Evolutionary conservation across 257 asterid species (phyloP), one percentile per base, ranked within the genome.

Genomic region (Cruciata laevipes): DNA sequence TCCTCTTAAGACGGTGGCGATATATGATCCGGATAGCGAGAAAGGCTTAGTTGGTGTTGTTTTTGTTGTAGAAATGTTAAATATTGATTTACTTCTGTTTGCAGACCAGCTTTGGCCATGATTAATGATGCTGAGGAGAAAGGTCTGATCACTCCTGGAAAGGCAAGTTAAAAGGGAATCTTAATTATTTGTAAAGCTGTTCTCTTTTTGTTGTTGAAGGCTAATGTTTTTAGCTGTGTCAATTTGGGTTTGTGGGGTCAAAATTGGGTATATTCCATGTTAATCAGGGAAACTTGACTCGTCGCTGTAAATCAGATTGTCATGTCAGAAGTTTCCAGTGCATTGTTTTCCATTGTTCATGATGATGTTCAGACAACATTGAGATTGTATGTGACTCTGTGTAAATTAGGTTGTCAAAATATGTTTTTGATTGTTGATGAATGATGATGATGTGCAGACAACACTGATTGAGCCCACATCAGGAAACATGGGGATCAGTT

Each of bases 401-500:
- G 44, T 32, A 32, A 42, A 42, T 42, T 2, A 42, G 51, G 51
- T 42, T 42, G 55, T 47, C 55, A 47, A 4, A 38, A 38, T 1
- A 3, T 2, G 55, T 47, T 47, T 53, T 6, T 53, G 60, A 53
- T 18, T 53, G 25, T 32, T 44, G 4, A 52, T 66, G 6, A 6
- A 25, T 44, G 4, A 52, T 66, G 6, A 6, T 5, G 31, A 65
- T 6, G 21, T 63, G 25, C 80, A 90, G 99, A 94, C 96, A 6
- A 88, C 91, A 9, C 69, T 94, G 83, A 94, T 94, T 44, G 99
- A 94, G 81, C 99, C 99, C 27, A 94, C 99, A 11, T 94, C 97
- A 0, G 99, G 99, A 57, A 94, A 94, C 63, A 94, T 94, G 99
- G 99, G 99, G 67, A 94, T 94, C 24, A 94, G 99, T 73, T 79